Conservation (phyloP, 2,329 filamentous ascomycete species). For the Colletotrichum sansevieriae region DNA sequence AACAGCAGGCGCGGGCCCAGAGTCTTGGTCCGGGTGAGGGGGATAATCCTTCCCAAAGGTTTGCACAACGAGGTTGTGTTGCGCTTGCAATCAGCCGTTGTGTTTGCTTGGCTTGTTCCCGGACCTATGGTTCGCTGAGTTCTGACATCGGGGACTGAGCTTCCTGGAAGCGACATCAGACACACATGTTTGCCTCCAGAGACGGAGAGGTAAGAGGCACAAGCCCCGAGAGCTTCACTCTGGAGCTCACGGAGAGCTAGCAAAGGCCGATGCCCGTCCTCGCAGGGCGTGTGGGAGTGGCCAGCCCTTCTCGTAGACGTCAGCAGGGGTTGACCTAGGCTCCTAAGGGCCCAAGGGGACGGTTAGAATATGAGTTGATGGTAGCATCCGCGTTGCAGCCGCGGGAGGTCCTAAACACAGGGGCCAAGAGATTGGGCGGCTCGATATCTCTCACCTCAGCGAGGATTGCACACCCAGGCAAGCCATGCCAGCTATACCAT, state of each 20-base stretch:
- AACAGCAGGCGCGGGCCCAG: constrained; percentile 19
- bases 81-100: constrained; percentile 23
- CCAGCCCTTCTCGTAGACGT: background rate
- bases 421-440: constrained; percentile 35
- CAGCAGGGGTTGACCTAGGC: constrained; percentile 38
- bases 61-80: constrained; percentile 11
- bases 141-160: constrained; percentile 27
- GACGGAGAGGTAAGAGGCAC: constrained; percentile 8
- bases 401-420: constrained; percentile 38
- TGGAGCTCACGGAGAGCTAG: constrained; percentile 33
- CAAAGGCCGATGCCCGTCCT: constrained; percentile 38
- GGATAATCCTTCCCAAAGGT: constrained; percentile 13
- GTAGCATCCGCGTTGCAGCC: constrained; percentile 33
- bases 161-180: constrained; percentile 16
- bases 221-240: constrained; percentile 25
- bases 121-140: constrained; percentile 29
- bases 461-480: background rate
- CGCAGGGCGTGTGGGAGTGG: constrained; percentile 26
- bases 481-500: constrained; percentile 5
- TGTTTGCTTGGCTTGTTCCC: constrained; percentile 25
- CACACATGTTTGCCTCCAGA: constrained; percentile 25
- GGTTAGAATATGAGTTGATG: constrained; percentile 39
- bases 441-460: constrained; percentile 14
- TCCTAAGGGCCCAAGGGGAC: constrained; percentile 36
- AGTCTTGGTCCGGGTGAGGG: constrained; percentile 30